phyloP scores from a whole-genome alignment of 805 yeast genomes.

The Schwanniomyces sp. region DNA sequence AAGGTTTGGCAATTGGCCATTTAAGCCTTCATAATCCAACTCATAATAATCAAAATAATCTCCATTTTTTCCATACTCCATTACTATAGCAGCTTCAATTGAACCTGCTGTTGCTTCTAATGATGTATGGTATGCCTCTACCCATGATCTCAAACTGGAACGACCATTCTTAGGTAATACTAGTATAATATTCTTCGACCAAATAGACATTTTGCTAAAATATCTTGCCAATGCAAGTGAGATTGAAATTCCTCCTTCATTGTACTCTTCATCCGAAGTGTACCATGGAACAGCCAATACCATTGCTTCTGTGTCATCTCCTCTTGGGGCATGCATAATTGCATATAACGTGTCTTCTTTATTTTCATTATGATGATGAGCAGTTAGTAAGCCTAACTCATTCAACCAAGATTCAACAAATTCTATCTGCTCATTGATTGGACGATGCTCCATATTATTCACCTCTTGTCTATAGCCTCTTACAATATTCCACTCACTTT shows the following conservation, averaged over 20 bases:
- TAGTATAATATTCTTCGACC: constrained; percentile 92
- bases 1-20: constrained; percentile 94
- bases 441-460: constrained; percentile 31
- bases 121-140: constrained; percentile 85
- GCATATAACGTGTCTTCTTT: constrained; percentile 63
- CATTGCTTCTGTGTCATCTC: constrained; percentile 95
- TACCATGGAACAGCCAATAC: constrained; percentile 87
- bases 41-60: constrained; percentile 78
- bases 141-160: constrained; percentile 79
- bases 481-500: constrained; percentile 89
- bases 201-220: constrained; percentile 81
- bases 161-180: constrained; percentile 77
- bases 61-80: constrained; percentile 68
- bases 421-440: constrained; percentile 40
- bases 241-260: constrained; percentile 79
- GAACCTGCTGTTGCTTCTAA: constrained; percentile 90
- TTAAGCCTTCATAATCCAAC: constrained; percentile 79
- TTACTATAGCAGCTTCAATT: constrained; percentile 83
- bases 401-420: constrained; percentile 58
- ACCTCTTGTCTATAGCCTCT: constrained; percentile 78
- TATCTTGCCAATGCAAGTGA: constrained; percentile 74
- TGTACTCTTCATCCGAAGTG: constrained; percentile 61
- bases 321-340: constrained; percentile 87
- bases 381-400: constrained; percentile 70
- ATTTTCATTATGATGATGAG: constrained; percentile 38